A percentile compares a stretch with the other conserved stretches of the same genome.
Evolutionary conservation across 371 early-diverging fungal genomes (phyloP).

Genomic region (Lichtheimia corymbifera): DNA sequence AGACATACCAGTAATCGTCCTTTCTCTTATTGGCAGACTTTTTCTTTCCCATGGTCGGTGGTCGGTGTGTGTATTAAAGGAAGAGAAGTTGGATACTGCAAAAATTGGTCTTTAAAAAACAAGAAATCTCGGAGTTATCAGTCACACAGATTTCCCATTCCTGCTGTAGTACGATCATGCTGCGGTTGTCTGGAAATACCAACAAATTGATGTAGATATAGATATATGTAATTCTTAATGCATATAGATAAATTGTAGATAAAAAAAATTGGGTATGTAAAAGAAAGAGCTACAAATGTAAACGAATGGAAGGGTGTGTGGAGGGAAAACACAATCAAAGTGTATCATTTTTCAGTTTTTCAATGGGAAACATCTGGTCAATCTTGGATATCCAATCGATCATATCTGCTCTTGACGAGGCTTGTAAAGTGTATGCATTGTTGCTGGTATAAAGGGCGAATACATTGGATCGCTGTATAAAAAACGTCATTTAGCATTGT

Average conservation of each 20-base stretch:
- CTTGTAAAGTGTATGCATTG: conserved; percentile 75
- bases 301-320: neutral
- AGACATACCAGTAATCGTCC: conserved; percentile 51
- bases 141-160: too few relatives aligned
- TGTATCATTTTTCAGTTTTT: conserved; percentile 6
- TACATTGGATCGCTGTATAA: conserved; percentile 57
- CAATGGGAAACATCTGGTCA: conserved; percentile 52
- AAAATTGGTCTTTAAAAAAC: too few relatives aligned
- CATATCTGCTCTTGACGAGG: conserved; percentile 67
- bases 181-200: too few relatives aligned
- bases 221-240: too few relatives aligned
- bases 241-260: neutral
- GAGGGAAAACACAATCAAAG: neutral
- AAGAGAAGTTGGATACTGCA: too few relatives aligned
- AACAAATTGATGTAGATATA: too few relatives aligned
- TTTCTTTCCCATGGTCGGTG: conserved; percentile 47
- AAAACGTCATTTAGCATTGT: neutral
- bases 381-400: conserved; percentile 74
- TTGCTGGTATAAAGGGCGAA: conserved; percentile 78
- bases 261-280: neutral
- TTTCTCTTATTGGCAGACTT: conserved; percentile 51
- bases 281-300: neutral
- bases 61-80: too few relatives aligned
- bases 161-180: too few relatives aligned
- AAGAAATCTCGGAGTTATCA: too few relatives aligned